Evolutionary conservation across 2,329 filamentous ascomycete species (phyloP).

Genomic region (Colletotrichum caudatum): DNA sequence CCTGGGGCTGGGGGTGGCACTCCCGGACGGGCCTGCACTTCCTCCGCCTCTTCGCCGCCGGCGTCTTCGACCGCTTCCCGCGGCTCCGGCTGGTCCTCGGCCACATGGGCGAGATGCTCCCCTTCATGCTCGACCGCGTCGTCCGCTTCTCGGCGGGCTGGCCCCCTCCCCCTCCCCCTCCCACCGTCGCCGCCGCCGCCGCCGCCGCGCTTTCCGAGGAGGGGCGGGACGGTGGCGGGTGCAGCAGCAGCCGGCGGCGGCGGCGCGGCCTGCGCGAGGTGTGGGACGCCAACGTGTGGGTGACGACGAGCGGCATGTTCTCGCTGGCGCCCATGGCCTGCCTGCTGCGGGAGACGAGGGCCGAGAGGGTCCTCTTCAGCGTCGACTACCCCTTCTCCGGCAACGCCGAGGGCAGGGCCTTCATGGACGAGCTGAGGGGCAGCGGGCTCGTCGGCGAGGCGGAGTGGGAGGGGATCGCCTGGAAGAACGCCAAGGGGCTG

Average conservation of each 20-base stretch:
- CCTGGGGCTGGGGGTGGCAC: constrained; percentile 47
- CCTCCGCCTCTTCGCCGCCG: constrained; percentile 51
- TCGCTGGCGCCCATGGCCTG: constrained; percentile 60
- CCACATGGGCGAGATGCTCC: constrained; percentile 61
- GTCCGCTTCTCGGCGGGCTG: constrained; percentile 30
- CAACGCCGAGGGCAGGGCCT: constrained; percentile 60
- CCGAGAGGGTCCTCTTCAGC: constrained; percentile 66
- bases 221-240: too few relatives aligned
- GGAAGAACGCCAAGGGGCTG: constrained; percentile 63
- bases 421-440: constrained; percentile 60
- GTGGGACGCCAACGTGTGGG: constrained; percentile 68
- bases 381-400: constrained; percentile 68
- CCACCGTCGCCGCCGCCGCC: constrained; percentile 48
- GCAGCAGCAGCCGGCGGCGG: too few relatives aligned
- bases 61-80: constrained; percentile 52
- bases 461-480: constrained; percentile 62
- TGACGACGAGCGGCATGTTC: constrained; percentile 68
- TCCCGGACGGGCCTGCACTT: constrained; percentile 46
- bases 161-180: too few relatives aligned
- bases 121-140: constrained; percentile 65
- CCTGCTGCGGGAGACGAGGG: constrained; percentile 57
- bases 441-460: constrained; percentile 63
- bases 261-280: constrained; percentile 56
- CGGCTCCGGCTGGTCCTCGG: constrained; percentile 55
- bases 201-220: constrained; percentile 39